Percentiles rank a stretch among this genome's conserved stretches.
These are phyloP conservation scores for Plectosphaerella sp. DNA, from an alignment of 2,329 filamentous ascomycete genomes.

Conservation along the genomic window DNA sequence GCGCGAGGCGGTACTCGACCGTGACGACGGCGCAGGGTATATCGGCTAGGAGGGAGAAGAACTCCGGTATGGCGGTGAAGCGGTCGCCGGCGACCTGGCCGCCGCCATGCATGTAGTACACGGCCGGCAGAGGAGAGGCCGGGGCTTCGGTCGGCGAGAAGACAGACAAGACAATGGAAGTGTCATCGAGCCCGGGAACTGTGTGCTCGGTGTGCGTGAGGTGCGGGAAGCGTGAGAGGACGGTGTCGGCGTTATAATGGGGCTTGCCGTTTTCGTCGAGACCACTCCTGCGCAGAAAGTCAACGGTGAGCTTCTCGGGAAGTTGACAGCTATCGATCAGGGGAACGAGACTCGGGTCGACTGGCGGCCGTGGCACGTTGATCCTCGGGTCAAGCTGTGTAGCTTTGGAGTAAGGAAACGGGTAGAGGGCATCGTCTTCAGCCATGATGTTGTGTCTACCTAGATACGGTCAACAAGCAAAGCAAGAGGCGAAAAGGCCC, in stretches of 20 bases:
- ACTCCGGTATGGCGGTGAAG: conserved; percentile 14
- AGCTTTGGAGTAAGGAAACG: conserved; percentile 14
- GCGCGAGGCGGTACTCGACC: conserved; percentile 20
- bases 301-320: conserved; percentile 12
- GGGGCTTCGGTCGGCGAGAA: conserved; percentile 10
- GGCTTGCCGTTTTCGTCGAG: not conserved
- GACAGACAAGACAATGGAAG: conserved; percentile 11
- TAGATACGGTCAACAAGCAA: no score
- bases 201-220: conserved; percentile 9
- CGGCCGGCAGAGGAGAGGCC: conserved; percentile 6
- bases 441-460: no score
- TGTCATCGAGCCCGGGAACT: conserved; percentile 4
- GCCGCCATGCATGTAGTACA: conserved; percentile 17
- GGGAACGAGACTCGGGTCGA: conserved; percentile 11
- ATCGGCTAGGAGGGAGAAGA: conserved; percentile 12
- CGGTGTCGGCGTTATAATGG: conserved; percentile 10
- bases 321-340: conserved; percentile 12
- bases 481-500: no score
- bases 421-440: conserved; percentile 4
- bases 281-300: conserved; percentile 10
- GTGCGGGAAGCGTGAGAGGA: conserved; percentile 6
- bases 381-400: conserved; percentile 13
- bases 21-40: conserved; percentile 15
- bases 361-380: conserved; percentile 10
- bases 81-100: conserved; percentile 16